Conservation (phyloP, 1,139 yeast genomes). For the Kodamaea derodonti region DNA sequence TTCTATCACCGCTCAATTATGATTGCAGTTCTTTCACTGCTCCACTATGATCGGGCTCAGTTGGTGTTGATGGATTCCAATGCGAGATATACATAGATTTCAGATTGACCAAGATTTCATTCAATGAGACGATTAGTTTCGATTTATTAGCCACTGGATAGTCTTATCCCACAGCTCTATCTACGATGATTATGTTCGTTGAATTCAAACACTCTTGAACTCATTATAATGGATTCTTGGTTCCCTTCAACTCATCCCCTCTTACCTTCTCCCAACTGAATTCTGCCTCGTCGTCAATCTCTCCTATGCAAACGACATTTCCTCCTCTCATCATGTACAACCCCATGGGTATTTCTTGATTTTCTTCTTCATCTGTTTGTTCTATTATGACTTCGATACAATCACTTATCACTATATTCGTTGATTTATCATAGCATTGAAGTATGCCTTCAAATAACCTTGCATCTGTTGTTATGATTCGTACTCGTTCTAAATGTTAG, state of each 20-base stretch:
- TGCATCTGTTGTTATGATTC: conserved; percentile 83
- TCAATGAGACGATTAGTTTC: no score
- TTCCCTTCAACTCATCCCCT: conserved; percentile 34
- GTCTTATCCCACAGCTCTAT: no score
- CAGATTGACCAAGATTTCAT: no score
- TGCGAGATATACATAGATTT: no score
- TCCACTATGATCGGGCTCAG: no score
- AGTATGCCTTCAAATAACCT: conserved; percentile 66
- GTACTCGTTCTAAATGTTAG: conserved; percentile 52
- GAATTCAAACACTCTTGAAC: no score
- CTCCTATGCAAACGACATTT: conserved; percentile 73
- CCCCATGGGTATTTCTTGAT: conserved; percentile 52
- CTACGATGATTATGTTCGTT: no score
- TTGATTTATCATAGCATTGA: conserved; percentile 78
- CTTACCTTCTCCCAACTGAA: conserved; percentile 58
- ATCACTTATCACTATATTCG: conserved; percentile 63
- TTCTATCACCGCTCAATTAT: no score
- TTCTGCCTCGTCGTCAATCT: conserved; percentile 54
- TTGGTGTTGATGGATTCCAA: no score
- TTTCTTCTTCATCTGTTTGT: conserved; percentile 41
- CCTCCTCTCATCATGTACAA: conserved; percentile 77
- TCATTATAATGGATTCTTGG: conserved; percentile 42
- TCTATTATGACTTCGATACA: conserved; percentile 54
- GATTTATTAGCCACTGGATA: no score
- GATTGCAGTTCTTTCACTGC: no score